These are phyloP conservation scores for Calocybe indica DNA, from an alignment of 768 basidiomycete species.

Conservation along the genomic window DNA sequence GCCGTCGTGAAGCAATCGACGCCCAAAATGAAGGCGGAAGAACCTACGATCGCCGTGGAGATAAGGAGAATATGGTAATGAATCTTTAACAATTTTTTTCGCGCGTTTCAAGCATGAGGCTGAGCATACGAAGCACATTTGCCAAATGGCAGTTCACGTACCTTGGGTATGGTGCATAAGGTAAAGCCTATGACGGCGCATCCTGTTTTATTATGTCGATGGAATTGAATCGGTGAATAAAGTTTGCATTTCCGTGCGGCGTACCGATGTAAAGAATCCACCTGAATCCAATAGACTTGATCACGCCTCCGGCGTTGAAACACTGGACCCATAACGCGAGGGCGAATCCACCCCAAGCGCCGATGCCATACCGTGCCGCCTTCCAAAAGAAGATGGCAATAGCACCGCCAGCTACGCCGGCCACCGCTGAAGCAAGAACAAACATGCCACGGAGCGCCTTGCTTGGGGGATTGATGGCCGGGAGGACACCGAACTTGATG, in stretches of 20 bases:
- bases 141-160: slow-evolving; percentile 14
- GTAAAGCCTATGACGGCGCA: slow-evolving; percentile 76
- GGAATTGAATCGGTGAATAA: slow-evolving; percentile 9
- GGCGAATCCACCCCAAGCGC: slow-evolving; percentile 84
- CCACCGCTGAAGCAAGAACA: slow-evolving; percentile 73
- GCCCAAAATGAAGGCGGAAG: slow-evolving; percentile 86
- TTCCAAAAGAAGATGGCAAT: slow-evolving; percentile 93
- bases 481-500: slow-evolving; percentile 79
- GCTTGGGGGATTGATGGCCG: slow-evolving; percentile 77
- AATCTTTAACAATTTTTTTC: slow-evolving; percentile 29
- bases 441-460: slow-evolving; percentile 84
- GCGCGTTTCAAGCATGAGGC: slow-evolving; percentile 12
- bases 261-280: slow-evolving; percentile 89
- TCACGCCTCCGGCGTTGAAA: slow-evolving; percentile 77
- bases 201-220: slow-evolving; percentile 31
- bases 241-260: slow-evolving; percentile 2
- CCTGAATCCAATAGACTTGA: slow-evolving; percentile 68
- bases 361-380: slow-evolving; percentile 75
- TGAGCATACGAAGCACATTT: slow-evolving; percentile 7
- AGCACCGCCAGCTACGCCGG: slow-evolving; percentile 79
- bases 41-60: slow-evolving; percentile 86
- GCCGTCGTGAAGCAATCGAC: slow-evolving; percentile 92
- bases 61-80: slow-evolving; percentile 85
- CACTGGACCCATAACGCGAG: slow-evolving; percentile 85
- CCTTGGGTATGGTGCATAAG: slow-evolving; percentile 76